Percentiles rank a stretch among this genome's conserved stretches.
Evolutionary conservation across 2,329 filamentous ascomycete genomes (phyloP).

Genomic region (Saccharata proteae): DNA sequence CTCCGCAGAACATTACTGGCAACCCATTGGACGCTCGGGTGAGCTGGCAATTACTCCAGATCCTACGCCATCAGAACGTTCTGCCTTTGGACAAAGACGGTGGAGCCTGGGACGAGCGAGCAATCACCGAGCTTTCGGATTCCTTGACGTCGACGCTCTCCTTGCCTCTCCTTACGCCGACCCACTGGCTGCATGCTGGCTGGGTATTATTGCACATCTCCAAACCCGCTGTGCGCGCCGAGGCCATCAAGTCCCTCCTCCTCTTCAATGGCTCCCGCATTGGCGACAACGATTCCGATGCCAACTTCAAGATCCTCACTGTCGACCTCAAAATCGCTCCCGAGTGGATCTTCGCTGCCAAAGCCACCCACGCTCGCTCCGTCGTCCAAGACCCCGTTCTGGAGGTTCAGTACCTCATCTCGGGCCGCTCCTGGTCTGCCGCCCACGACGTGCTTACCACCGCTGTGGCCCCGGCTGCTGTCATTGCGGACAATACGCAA

Average conservation of each 20-base stretch:
- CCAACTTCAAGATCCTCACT: conserved; percentile 5
- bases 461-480: conserved; percentile 66
- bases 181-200: conserved; percentile 38
- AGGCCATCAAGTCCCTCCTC: conserved; percentile 5
- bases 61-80: conserved; percentile 21
- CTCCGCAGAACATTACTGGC: conserved; percentile 64
- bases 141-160: conserved; percentile 40
- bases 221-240: conserved; percentile 44
- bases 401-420: conserved; percentile 71
- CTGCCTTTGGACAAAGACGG: conserved; percentile 10
- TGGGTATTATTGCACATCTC: conserved; percentile 73
- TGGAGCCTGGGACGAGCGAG: conserved; percentile 9
- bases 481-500: conserved; percentile 52
- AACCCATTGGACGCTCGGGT: conserved; percentile 64
- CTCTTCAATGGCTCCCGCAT: conserved; percentile 6
- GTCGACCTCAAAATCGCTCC: conserved; percentile 43
- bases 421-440: conserved; percentile 62
- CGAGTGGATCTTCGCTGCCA: conserved; percentile 76
- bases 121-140: conserved; percentile 33
- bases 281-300: conserved; percentile 5
- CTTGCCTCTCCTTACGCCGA: conserved; percentile 21
- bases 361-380: conserved; percentile 69
- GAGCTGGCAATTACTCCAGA: conserved; percentile 71
- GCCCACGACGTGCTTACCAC: conserved; percentile 75
- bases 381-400: conserved; percentile 54